These are phyloP conservation scores for Ruellia speciosa DNA, from an alignment of 305 asterid genomes.

Conservation along the genomic window DNA sequence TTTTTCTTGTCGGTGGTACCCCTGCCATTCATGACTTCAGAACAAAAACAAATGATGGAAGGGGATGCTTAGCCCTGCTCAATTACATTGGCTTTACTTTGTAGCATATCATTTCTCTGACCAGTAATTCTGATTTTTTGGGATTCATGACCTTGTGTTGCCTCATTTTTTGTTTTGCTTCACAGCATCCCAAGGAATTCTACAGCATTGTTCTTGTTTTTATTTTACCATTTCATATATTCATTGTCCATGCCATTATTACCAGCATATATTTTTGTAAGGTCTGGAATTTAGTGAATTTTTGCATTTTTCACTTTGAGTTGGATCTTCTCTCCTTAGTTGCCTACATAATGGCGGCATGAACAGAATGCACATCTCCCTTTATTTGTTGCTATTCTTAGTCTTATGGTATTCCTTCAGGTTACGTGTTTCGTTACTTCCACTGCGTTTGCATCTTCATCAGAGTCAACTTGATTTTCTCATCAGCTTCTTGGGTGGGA, in stretches of 20 bases:
- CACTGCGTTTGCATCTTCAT: constrained; percentile 85
- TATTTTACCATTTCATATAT: not conserved
- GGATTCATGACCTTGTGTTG: not conserved
- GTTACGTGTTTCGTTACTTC: constrained; percentile 77
- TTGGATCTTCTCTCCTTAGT: not conserved
- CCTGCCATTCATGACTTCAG: too few species aligned
- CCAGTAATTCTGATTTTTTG: not conserved
- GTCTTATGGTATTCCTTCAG: constrained; percentile 31
- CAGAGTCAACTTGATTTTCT: constrained; percentile 96
- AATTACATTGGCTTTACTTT: not conserved
- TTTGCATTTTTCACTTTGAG: not conserved
- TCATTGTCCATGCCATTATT: not conserved
- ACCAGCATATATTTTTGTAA: not conserved
- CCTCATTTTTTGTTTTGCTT: constrained; percentile 14
- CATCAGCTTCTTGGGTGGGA: constrained; percentile 83
- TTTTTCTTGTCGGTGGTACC: not conserved
- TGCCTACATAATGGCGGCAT: constrained; percentile 11
- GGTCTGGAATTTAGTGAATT: constrained; percentile 15
- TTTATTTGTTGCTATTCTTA: constrained; percentile 16
- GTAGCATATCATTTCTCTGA: not conserved
- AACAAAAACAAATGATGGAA: not conserved
- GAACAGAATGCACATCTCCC: constrained; percentile 7
- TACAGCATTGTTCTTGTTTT: constrained; percentile 1
- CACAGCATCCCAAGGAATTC: constrained; percentile 2
- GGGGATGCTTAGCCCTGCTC: not conserved